These are phyloP conservation scores for Manihot esculenta DNA, from an alignment of 441 rosid genomes.

Conservation along the genomic window DNA sequence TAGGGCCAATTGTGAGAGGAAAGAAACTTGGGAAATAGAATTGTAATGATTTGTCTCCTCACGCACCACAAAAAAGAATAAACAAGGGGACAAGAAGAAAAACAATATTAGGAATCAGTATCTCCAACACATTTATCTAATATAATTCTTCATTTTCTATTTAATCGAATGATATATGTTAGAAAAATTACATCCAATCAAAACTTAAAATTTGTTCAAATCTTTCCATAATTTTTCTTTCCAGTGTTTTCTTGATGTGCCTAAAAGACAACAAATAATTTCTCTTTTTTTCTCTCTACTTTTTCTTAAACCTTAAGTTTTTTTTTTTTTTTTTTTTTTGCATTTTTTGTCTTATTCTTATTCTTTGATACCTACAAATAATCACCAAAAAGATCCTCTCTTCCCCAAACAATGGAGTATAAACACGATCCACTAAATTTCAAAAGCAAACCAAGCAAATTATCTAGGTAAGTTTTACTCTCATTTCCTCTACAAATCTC, in stretches of 20 bases:
- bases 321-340: conserved; percentile 23
- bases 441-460: conserved; percentile 36
- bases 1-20: conserved; percentile 49
- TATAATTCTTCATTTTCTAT: too few relatives aligned
- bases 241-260: too few relatives aligned
- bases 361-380: conserved; percentile 11
- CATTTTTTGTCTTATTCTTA: too few relatives aligned
- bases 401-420: conserved; percentile 63
- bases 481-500: conserved; percentile 67
- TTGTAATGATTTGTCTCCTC: conserved; percentile 57
- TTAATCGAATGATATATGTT: too few relatives aligned
- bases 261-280: too few relatives aligned
- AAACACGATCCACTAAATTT: conserved; percentile 33
- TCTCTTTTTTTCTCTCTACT: conserved; percentile 18
- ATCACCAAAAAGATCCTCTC: not conserved
- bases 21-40: conserved; percentile 38
- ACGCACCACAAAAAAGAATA: conserved; percentile 38
- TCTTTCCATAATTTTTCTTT: too few relatives aligned
- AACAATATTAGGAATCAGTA: conserved; percentile 33
- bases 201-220: too few relatives aligned
- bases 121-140: not conserved
- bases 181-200: too few relatives aligned
- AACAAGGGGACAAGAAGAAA: conserved; percentile 15
- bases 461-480: conserved; percentile 48
- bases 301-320: conserved; percentile 61